Evolutionary conservation across 306 rosid species (phyloP).

Genomic region (Mimosa bimucronata): DNA sequence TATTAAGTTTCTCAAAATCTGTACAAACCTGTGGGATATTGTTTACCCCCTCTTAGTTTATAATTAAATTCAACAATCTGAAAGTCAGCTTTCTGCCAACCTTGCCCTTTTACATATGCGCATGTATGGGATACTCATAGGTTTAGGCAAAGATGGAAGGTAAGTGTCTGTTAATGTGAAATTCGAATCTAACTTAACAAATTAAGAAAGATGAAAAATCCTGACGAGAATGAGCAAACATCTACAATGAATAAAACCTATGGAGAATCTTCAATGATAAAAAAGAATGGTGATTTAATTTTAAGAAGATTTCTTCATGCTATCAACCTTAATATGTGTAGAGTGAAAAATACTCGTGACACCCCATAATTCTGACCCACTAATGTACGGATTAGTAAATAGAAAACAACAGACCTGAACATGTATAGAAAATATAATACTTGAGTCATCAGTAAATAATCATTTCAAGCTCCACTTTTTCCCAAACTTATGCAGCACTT

Average conservation of each 20-base stretch:
- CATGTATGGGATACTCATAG: neutral
- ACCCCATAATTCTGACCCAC: neutral
- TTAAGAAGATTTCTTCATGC: neutral
- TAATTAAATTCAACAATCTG: neutral
- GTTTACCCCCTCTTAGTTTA: neutral
- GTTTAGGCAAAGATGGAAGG: no score
- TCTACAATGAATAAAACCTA: neutral
- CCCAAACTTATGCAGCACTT: neutral
- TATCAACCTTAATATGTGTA: neutral
- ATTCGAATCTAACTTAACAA: neutral
- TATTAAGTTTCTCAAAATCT: neutral
- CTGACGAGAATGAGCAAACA: neutral
- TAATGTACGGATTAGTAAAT: neutral
- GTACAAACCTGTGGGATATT: neutral
- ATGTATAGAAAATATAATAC: neutral
- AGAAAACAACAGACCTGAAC: neutral
- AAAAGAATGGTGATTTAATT: neutral
- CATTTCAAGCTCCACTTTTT: neutral
- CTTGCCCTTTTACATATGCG: neutral
- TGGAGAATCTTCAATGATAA: neutral
- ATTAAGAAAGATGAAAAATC: neutral
- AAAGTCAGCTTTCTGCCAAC: neutral
- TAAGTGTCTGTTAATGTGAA: no score
- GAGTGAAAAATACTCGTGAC: neutral
- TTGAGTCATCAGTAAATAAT: neutral